Conservation (phyloP, 495 filamentous ascomycete genomes). For the Evernia prunastri region DNA sequence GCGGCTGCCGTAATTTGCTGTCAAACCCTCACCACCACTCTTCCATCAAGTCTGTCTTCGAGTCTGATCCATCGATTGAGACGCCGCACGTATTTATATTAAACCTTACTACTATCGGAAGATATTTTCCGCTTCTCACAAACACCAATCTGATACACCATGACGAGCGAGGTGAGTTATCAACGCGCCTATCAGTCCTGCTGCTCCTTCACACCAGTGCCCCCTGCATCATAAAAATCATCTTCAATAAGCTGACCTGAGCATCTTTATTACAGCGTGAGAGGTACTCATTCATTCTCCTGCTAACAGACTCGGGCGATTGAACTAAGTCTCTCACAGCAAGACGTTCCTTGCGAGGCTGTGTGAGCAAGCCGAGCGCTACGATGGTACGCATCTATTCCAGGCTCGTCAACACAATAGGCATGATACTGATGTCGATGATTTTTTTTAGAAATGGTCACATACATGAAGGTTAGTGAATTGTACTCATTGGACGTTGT, state of each 20-base stretch:
- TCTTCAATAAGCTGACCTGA: conserved; percentile 27
- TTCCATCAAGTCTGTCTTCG: conserved; percentile 9
- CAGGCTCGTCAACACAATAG: conserved; percentile 1
- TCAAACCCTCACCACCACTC: conserved; percentile 15
- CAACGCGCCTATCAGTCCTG: conserved; percentile 25
- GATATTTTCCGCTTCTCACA: background rate
- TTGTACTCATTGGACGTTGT: conserved; percentile 17
- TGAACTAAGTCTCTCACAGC: conserved; percentile 51
- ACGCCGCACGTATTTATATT: conserved; percentile 5
- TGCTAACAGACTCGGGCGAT: conserved; percentile 29
- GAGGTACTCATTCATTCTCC: conserved; percentile 53
- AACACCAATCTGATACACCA: conserved; percentile 34
- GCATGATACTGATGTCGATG: conserved; percentile 8
- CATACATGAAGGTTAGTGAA: conserved; percentile 89
- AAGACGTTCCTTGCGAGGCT: conserved; percentile 99
- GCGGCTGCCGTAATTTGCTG: conserved; percentile 17
- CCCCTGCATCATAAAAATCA: background rate
- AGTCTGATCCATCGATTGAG: conserved; percentile 8
- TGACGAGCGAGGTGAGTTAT: conserved; percentile 63
- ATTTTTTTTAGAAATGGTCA: conserved; percentile 80
- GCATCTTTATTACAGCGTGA: conserved; percentile 58
- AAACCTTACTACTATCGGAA: background rate
- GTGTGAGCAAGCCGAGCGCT: conserved; percentile 99
- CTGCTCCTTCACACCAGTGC: conserved; percentile 2
- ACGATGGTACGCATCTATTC: conserved; percentile 69